phyloP scores from a whole-genome alignment of 768 basidiomycete species.

The Galerina sulciceps region DNA sequence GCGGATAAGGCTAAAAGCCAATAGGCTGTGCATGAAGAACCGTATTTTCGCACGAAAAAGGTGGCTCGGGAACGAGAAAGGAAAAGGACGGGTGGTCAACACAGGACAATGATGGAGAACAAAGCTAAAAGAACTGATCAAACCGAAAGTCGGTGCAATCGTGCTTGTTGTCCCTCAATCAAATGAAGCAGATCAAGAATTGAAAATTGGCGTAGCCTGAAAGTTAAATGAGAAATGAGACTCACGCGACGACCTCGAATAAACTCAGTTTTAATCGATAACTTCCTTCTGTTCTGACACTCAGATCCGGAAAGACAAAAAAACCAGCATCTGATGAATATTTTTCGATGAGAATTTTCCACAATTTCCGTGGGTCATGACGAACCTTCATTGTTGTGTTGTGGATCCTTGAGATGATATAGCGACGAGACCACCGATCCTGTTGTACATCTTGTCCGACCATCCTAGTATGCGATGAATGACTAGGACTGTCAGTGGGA shows the following conservation, averaged over 20 bases:
- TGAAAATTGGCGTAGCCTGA: background rate
- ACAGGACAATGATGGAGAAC: background rate
- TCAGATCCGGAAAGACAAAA: constrained; percentile 96
- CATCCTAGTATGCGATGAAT: constrained; percentile 55
- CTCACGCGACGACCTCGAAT: constrained; percentile 92
- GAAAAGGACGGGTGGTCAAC: too few species aligned
- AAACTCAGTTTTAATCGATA: constrained; percentile 75
- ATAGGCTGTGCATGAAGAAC: background rate
- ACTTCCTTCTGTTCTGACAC: constrained; percentile 89
- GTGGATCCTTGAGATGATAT: constrained; percentile 85
- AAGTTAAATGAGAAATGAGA: constrained; percentile 21
- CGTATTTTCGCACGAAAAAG: too few species aligned
- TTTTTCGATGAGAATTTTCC: background rate
- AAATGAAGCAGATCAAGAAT: constrained; percentile 6
- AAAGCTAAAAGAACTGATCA: background rate
- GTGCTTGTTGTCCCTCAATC: background rate
- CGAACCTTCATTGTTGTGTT: constrained; percentile 50
- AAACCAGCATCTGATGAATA: constrained; percentile 78
- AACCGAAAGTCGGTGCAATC: constrained; percentile 11
- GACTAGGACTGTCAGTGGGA: background rate
- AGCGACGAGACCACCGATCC: constrained; percentile 89
- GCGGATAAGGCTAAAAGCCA: background rate
- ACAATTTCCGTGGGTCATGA: background rate
- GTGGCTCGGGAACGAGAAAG: too few species aligned
- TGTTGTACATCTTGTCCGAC: constrained; percentile 89